Evolutionary conservation across 2,329 filamentous ascomycete genomes (phyloP).

Genomic region (Elsinoe batatas): DNA sequence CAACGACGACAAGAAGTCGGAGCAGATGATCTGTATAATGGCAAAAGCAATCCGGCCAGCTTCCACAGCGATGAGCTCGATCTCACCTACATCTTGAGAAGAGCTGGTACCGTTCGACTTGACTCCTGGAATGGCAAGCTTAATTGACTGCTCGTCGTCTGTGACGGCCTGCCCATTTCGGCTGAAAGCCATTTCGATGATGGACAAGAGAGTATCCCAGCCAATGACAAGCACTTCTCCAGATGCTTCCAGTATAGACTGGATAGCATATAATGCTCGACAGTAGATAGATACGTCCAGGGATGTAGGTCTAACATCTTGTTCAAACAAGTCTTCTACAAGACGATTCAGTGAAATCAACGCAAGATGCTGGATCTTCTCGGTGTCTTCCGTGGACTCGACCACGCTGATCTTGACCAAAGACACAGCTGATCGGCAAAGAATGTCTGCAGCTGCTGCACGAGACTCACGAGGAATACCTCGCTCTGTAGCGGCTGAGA

Average conservation of each 20-base stretch:
- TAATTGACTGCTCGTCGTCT: background rate
- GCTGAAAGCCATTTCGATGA: slow-evolving; percentile 71
- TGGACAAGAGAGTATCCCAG: slow-evolving; percentile 77
- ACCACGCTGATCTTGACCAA: slow-evolving; percentile 44
- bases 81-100: background rate
- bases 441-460: slow-evolving; percentile 39
- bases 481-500: slow-evolving; percentile 35
- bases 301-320: slow-evolving; percentile 21
- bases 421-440: slow-evolving; percentile 38
- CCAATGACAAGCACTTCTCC: slow-evolving; percentile 74
- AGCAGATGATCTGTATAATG: slow-evolving; percentile 84
- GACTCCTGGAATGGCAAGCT: background rate
- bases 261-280: slow-evolving; percentile 56
- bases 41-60: slow-evolving; percentile 80
- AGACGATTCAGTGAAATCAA: slow-evolving; percentile 35
- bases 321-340: slow-evolving; percentile 30
- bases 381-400: slow-evolving; percentile 32
- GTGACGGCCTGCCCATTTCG: slow-evolving; percentile 10
- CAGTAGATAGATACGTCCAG: slow-evolving; percentile 50
- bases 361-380: slow-evolving; percentile 24
- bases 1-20: slow-evolving; percentile 74
- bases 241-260: slow-evolving; percentile 73
- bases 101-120: background rate
- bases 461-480: slow-evolving; percentile 35
- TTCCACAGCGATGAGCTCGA: slow-evolving; percentile 51